Percentiles rank a stretch among this genome's conserved stretches.
Conservation (phyloP, 345 rosid species). For the Gossypium turneri region DNA sequence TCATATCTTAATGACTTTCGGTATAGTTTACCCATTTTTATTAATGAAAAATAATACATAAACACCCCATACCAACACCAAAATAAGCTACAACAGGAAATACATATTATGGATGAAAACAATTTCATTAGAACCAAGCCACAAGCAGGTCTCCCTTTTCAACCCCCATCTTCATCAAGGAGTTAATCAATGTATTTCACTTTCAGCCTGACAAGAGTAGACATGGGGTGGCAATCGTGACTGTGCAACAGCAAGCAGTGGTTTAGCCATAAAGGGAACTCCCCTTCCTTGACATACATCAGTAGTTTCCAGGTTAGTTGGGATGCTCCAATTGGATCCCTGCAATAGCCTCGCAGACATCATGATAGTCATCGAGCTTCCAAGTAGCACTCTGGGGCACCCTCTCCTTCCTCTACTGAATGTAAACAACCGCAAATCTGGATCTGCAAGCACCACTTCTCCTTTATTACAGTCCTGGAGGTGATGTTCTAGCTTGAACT, state of each 20-base stretch:
- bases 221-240: slow-evolving; percentile 19
- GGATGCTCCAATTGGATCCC: slow-evolving; percentile 25
- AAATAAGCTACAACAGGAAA: no score
- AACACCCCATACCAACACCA: no score
- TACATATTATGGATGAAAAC: not conserved
- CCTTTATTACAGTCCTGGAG: no score
- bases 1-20: no score
- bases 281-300: slow-evolving; percentile 7
- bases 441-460: no score
- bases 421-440: no score
- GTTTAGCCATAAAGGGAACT: not conserved
- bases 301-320: not conserved
- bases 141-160: no score
- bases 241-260: slow-evolving; percentile 14
- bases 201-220: not conserved
- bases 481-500: fast-evolving
- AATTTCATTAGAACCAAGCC: not conserved
- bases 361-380: slow-evolving; percentile 32
- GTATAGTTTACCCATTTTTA: no score
- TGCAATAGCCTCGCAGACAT: slow-evolving; percentile 32
- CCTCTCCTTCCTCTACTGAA: slow-evolving; percentile 30
- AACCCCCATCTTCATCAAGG: no score
- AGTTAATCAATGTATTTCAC: no score
- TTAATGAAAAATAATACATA: no score
- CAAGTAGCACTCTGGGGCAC: slow-evolving; percentile 18